Conservation (phyloP, 768 basidiomycete genomes). For the Amanita rimosa region DNA sequence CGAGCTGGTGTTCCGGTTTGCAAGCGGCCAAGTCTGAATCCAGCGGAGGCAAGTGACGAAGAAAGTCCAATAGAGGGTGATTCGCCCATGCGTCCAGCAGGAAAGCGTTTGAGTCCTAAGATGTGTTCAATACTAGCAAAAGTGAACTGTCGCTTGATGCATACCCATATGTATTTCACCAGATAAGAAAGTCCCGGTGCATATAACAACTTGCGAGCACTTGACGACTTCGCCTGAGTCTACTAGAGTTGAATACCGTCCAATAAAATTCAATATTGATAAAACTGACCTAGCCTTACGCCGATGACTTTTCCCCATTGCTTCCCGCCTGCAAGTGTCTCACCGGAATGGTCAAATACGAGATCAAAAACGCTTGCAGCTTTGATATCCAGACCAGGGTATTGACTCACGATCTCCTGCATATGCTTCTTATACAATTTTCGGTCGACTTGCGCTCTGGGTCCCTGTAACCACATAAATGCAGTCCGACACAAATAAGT, state of each 20-base stretch:
- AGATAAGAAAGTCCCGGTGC: conserved; percentile 85
- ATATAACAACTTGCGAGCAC: conserved; percentile 78
- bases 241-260: conserved; percentile 15
- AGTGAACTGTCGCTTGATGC: background rate
- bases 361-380: conserved; percentile 75
- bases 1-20: conserved; percentile 86
- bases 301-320: conserved; percentile 48
- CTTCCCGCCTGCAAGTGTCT: conserved; percentile 15
- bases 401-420: conserved; percentile 55
- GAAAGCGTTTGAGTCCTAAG: conserved; percentile 57
- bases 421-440: conserved; percentile 76
- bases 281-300: conserved; percentile 51
- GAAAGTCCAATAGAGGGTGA: conserved; percentile 67
- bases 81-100: conserved; percentile 70
- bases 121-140: background rate
- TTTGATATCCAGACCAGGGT: conserved; percentile 57
- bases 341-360: conserved; percentile 39
- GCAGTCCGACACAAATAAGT: background rate
- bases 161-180: conserved; percentile 86
- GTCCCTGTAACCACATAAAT: conserved; percentile 44
- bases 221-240: conserved; percentile 65
- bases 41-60: conserved; percentile 57
- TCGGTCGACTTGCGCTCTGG: conserved; percentile 81
- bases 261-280: background rate
- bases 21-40: conserved; percentile 73